Evolutionary conservation across 495 filamentous ascomycete genomes (phyloP).

Genomic region (Xeromyces bisporus): DNA sequence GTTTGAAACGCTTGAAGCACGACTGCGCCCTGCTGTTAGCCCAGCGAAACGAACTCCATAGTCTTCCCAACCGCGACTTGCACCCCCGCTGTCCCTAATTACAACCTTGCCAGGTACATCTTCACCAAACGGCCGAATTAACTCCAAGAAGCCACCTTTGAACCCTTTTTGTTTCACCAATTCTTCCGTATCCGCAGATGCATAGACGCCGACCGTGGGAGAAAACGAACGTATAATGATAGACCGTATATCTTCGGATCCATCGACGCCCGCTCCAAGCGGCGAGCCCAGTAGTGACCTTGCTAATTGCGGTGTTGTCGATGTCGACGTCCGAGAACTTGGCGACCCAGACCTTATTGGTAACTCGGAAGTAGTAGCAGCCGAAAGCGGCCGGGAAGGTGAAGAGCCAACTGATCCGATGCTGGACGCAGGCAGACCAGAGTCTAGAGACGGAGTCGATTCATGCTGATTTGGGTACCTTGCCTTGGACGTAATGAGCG

Average conservation of each 20-base stretch:
- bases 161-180: conserved; percentile 77
- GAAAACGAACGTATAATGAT: conserved; percentile 72
- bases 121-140: conserved; percentile 88
- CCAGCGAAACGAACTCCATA: conserved; percentile 73
- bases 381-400: conserved; percentile 19
- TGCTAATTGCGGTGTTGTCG: conserved; percentile 38
- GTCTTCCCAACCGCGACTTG: conserved; percentile 69
- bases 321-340: conserved; percentile 42
- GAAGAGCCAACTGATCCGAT: conserved; percentile 42
- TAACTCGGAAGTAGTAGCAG: conserved; percentile 17
- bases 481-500: conserved; percentile 35
- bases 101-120: conserved; percentile 71
- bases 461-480: conserved; percentile 26
- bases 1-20: conserved; percentile 7
- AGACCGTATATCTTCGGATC: conserved; percentile 47
- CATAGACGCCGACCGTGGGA: conserved; percentile 69
- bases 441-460: conserved; percentile 24
- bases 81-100: conserved; percentile 74
- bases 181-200: conserved; percentile 67
- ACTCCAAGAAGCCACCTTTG: conserved; percentile 56
- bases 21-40: conserved; percentile 15
- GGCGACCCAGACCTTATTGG: conserved; percentile 29
- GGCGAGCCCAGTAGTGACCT: conserved; percentile 40
- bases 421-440: conserved; percentile 32
- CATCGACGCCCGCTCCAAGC: conserved; percentile 29